Conservation (phyloP, 176 grass and related monocot species). For the Hordeum vulgare region DNA sequence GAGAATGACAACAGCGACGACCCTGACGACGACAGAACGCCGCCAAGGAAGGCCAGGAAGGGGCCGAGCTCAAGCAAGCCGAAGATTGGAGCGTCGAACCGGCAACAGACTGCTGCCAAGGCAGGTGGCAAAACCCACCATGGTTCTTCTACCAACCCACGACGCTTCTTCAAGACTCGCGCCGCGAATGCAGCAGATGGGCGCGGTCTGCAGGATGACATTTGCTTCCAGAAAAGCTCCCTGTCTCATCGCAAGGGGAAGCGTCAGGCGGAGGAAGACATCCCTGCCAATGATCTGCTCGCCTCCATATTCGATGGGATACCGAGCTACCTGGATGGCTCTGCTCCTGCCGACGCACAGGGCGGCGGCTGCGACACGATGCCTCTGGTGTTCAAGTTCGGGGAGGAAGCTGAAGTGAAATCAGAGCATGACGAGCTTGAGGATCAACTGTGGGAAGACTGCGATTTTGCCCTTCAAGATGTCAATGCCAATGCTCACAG, state of each 20-base stretch:
- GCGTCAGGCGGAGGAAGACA: not conserved
- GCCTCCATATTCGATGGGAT: conserved; percentile 1
- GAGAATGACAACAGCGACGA: not conserved
- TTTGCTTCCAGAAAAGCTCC: conserved; percentile 26
- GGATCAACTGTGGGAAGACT: conserved; percentile 26
- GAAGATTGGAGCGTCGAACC: not conserved
- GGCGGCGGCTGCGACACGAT: not conserved
- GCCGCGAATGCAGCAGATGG: not conserved
- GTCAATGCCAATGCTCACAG: not conserved
- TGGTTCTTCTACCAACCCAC: not conserved
- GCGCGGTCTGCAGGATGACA: not conserved
- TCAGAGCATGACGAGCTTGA: not conserved
- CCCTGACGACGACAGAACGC: not conserved
- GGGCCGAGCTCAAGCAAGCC: conserved; percentile 3
- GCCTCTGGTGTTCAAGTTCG: conserved; percentile 25
- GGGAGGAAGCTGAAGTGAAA: conserved; percentile 6
- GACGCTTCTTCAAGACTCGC: not conserved
- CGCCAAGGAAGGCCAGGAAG: not conserved
- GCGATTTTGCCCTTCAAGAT: not conserved
- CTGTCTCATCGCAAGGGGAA: not conserved
- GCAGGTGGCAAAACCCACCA: not conserved
- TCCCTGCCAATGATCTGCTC: conserved; percentile 4
- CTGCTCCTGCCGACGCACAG: not conserved
- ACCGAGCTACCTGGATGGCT: not conserved
- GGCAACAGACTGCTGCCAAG: not conserved